Base-by-base conservation (phyloP, 192 early-diverging fungal species). In the Podila verticillata region DNA sequence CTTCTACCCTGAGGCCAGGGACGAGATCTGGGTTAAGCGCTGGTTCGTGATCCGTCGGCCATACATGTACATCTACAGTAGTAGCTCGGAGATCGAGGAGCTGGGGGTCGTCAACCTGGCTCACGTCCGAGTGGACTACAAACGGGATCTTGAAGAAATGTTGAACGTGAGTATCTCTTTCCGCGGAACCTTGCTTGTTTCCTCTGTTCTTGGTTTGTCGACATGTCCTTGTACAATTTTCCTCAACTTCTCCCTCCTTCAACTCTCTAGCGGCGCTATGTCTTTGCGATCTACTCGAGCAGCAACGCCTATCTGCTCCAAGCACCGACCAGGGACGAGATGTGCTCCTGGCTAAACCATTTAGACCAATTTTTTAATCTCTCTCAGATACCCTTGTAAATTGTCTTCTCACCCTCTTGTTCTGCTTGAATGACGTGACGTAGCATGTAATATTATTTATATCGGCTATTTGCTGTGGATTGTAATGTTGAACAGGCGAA, bases 41-140 rank as follows among this genome's bases (percentile, higher is more conserved):
- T 96, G 95, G 93, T 90, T 93, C 81, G 93, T 96, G 24, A 83
- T 94, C 57, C 82, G 91, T 32, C 84, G 91, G 39, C 96, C 96
- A 20, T 95, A 93, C 72, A 73, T 97, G 35, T 94, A 93, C 72
- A 89, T 95, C 32, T 96, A 92, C 83, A 80, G 78, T 13, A 87
- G 89, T 63, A 63, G 83, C 10, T 77, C 74, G 4, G 93, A 94
- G 63, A 74, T 73, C 7, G 88, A 89, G 26, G 88, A 95, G 49
- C 81, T 91, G n/a, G 91, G 92, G 47, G 88, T 95, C 15, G 87
- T 96, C 44, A 93, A 93, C 39, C 75, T 97, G n/a, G 80, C 88
- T 17, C 90, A 91, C 30, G 91, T 92, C 19, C 70, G 92, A 35
- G 73, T 93, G 28, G 85, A 89, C 62, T 84, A 90, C 78, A 80